These are phyloP conservation scores for Puccinia hordei DNA, from an alignment of 1,284 basidiomycete genomes.

Conservation along the genomic window DNA sequence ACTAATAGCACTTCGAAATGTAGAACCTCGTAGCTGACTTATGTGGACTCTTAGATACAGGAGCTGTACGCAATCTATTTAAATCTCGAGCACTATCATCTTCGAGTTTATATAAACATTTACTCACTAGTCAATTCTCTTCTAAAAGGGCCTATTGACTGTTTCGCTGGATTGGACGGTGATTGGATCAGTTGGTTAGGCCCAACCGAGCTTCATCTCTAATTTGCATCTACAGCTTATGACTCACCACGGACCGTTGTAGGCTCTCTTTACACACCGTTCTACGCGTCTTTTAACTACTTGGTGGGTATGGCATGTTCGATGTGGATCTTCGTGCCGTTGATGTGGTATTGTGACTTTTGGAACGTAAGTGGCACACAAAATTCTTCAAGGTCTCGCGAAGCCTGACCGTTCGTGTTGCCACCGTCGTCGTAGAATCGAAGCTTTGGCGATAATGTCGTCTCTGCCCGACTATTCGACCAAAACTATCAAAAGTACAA, in stretches of 20 bases:
- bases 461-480: constrained; percentile 43
- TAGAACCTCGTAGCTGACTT: neutral
- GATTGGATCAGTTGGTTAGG: constrained; percentile 44
- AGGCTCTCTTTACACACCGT: constrained; percentile 48
- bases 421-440: constrained; percentile 11
- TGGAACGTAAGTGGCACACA: constrained; percentile 32
- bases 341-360: constrained; percentile 48
- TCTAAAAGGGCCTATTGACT: constrained; percentile 41
- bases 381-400: neutral
- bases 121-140: neutral
- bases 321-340: constrained; percentile 46
- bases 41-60: constrained; percentile 24
- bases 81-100: neutral
- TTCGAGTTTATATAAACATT: neutral
- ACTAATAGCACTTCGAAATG: neutral
- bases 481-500: constrained; percentile 45
- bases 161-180: constrained; percentile 48
- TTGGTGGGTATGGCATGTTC: constrained; percentile 31
- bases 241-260: neutral
- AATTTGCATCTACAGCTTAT: neutral
- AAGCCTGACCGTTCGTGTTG: neutral
- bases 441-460: constrained; percentile 49
- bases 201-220: neutral
- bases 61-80: constrained; percentile 34
- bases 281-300: constrained; percentile 45